These are phyloP conservation scores for Moesziomyces antarcticus DNA, from an alignment of 1,284 basidiomycete species.

Conservation along the genomic window DNA sequence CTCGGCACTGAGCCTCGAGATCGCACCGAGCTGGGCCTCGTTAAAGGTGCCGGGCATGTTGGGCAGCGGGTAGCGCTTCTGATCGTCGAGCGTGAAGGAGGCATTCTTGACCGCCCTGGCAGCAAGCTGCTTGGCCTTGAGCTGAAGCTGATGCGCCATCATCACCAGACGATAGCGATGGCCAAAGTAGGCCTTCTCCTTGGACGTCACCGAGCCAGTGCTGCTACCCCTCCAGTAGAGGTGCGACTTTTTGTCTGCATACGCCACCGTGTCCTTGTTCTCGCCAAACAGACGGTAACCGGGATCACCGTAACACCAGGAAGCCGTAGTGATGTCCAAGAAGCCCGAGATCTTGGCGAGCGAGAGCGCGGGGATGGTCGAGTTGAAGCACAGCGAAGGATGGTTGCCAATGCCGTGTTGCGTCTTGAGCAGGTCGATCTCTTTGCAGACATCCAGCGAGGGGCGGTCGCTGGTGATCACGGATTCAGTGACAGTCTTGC, in stretches of 20 bases:
- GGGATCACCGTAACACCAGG: conserved; percentile 22
- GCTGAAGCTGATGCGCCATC: conserved; percentile 15
- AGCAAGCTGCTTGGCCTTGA: conserved; percentile 10
- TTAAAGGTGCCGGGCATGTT: conserved; percentile 22
- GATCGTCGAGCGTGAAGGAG: conserved; percentile 3
- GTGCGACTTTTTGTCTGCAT: conserved; percentile 25
- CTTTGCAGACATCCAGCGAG: conserved; percentile 22
- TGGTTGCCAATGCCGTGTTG: conserved; percentile 18
- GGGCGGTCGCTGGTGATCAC: conserved; percentile 22
- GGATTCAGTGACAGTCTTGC: conserved; percentile 8
- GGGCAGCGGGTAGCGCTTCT: conserved; percentile 6
- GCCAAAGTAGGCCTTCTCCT: not conserved
- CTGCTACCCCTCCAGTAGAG: conserved; percentile 37
- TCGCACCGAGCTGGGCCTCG: conserved; percentile 6
- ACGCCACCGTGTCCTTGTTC: conserved; percentile 13
- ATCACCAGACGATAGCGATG: conserved; percentile 31
- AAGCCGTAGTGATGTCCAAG: conserved; percentile 32
- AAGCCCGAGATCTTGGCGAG: conserved; percentile 18
- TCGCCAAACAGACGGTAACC: conserved; percentile 15
- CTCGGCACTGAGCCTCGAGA: conserved; percentile 12
- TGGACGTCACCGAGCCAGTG: conserved; percentile 6
- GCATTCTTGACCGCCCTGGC: not conserved
- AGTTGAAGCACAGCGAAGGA: conserved; percentile 15
- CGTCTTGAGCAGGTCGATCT: conserved; percentile 10
- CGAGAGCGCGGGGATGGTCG: conserved; percentile 20